A percentile compares a stretch with the other conserved stretches of the same genome.
phyloP scores from a whole-genome alignment of 2,329 filamentous ascomycete species.

The Colletotrichum tamarilloi region DNA sequence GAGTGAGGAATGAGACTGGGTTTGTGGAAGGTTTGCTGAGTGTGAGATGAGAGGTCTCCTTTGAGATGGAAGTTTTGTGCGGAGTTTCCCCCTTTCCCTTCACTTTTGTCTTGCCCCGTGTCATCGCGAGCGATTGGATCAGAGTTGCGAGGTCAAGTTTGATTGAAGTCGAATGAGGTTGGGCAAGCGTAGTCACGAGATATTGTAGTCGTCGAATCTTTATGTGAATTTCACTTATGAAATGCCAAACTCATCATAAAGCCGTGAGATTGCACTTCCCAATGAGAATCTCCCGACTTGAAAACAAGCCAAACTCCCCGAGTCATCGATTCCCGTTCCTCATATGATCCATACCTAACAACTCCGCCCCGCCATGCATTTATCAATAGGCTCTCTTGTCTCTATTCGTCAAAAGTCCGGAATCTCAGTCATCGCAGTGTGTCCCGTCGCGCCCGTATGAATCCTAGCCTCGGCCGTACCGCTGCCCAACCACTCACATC shows the following conservation, averaged over 20 bases:
- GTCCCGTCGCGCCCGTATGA: slow-evolving; percentile 71
- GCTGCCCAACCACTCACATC: slow-evolving; percentile 74
- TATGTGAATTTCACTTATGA: neutral
- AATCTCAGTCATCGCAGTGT: slow-evolving; percentile 57
- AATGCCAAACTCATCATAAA: neutral
- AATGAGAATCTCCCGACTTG: neutral
- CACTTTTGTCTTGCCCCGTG: neutral
- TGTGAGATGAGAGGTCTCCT: neutral
- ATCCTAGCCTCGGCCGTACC: slow-evolving; percentile 69
- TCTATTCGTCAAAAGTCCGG: slow-evolving; percentile 44
- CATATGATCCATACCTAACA: neutral
- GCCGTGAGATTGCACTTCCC: neutral
- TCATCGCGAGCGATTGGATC: neutral
- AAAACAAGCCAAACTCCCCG: neutral
- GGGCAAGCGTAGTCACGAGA: neutral
- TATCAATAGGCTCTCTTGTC: neutral
- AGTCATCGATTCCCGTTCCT: neutral
- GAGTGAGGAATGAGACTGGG: slow-evolving; percentile 5
- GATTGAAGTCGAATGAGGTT: neutral
- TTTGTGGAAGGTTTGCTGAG: neutral
- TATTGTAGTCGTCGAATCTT: neutral
- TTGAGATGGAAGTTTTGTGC: neutral
- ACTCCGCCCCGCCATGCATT: neutral
- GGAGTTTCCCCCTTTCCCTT: too few relatives aligned
- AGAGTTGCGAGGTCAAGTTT: neutral